A percentile compares a stretch with the other conserved stretches of the same genome.
Conservation (phyloP, 2,329 filamentous ascomycete genomes). For the Botryotinia calthae region DNA sequence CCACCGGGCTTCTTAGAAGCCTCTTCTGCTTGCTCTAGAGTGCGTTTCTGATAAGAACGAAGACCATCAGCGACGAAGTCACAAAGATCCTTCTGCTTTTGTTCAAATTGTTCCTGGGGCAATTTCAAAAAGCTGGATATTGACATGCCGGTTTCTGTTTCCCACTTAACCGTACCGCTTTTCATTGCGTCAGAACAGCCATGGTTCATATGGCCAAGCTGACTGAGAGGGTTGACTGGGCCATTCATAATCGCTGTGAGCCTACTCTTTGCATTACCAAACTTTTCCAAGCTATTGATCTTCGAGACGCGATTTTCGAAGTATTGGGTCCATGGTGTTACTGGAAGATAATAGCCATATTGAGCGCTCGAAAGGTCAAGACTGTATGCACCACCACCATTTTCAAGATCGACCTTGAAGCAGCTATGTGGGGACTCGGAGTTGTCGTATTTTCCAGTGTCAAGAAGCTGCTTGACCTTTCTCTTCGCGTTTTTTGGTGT, state of each 20-base stretch:
- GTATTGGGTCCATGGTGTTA: constrained; percentile 16
- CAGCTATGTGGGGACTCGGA: neutral
- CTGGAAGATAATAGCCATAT: constrained; percentile 22
- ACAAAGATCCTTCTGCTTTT: neutral
- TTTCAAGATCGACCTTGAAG: constrained; percentile 11
- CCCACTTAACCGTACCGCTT: too few relatives aligned
- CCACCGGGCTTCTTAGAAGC: too few relatives aligned
- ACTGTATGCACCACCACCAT: constrained; percentile 15
- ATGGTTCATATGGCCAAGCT: too few relatives aligned
- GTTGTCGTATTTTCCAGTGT: neutral
- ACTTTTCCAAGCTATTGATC: too few relatives aligned
- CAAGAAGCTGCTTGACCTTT: neutral
- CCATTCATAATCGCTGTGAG: too few relatives aligned
- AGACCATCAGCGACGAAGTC: neutral
- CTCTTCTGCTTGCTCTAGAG: neutral
- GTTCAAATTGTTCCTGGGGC: neutral
- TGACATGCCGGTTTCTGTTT: too few relatives aligned
- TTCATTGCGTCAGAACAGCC: too few relatives aligned
- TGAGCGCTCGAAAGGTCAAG: constrained; percentile 24
- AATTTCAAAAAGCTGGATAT: neutral
- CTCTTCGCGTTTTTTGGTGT: constrained; percentile 1
- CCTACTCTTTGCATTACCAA: too few relatives aligned
- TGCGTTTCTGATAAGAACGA: neutral
- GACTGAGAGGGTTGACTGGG: too few relatives aligned
- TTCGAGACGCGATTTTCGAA: neutral